Evolutionary conservation across 2,329 filamentous ascomycete genomes (phyloP).

Genomic region (Cucurbitaria berberidis): DNA sequence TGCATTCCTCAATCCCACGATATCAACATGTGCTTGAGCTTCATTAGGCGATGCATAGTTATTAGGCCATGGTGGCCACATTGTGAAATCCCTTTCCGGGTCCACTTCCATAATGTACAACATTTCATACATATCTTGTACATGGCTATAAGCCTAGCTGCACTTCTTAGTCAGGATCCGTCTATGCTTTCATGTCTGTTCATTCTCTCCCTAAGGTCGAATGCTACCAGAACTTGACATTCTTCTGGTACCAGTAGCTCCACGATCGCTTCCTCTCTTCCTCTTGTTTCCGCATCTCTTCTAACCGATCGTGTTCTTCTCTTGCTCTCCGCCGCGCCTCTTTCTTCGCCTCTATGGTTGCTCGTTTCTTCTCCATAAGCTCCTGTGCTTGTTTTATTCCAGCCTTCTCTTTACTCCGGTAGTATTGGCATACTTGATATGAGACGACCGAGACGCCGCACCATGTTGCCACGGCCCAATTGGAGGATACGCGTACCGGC

Average conservation of each 20-base stretch:
- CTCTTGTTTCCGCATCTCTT: conserved; percentile 34
- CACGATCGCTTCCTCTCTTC: conserved; percentile 46
- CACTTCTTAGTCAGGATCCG: too few relatives aligned
- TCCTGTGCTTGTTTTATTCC: conserved; percentile 88
- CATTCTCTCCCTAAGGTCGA: background rate
- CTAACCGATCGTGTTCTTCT: conserved; percentile 49
- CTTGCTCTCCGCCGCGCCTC: conserved; percentile 53
- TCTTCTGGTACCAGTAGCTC: conserved; percentile 47
- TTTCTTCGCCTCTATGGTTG: conserved; percentile 52
- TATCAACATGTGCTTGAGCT: too few relatives aligned
- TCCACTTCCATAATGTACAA: conserved; percentile 2
- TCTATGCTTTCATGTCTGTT: background rate
- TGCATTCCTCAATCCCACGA: too few relatives aligned
- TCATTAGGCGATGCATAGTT: background rate
- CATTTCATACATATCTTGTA: conserved; percentile 30
- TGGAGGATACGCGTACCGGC: conserved; percentile 70
- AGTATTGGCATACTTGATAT: conserved; percentile 84
- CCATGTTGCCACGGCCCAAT: conserved; percentile 86
- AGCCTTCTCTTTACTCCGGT: conserved; percentile 74
- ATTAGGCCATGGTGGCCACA: background rate
- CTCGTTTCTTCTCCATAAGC: conserved; percentile 75
- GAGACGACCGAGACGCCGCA: conserved; percentile 70
- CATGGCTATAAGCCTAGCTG: conserved; percentile 1
- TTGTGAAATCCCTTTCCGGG: background rate
- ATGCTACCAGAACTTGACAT: conserved; percentile 44